Base-by-base conservation (phyloP, 169 alveolate species). In the Plasmodium relictum region DNA sequence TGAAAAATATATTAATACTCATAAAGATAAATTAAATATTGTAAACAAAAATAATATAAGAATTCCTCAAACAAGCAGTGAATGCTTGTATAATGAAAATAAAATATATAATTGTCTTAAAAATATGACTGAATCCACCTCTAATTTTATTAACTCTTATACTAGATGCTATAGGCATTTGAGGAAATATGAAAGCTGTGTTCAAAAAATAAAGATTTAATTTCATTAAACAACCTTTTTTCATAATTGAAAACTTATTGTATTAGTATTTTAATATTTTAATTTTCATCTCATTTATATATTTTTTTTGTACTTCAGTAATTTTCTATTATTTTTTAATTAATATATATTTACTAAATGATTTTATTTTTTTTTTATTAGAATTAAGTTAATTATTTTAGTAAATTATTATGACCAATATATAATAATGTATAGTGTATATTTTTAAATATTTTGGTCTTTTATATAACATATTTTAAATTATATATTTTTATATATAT, bases 71-170 rank as follows among this genome's bases (percentile, higher is more conserved):
- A 83, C 61, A n/a, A 66, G 58, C 39, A 83, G 48, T 59, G 62
- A 83, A 69, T 83, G 91, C 39, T 66, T 52, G 20, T 5, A 56
- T 44, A 63, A 68, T 83, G 91, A 83, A 83, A 41, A 68, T 45
- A 83, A 68, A 68, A 83, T 83, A 68, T 83, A 44, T 83, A 54
- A 83, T 3, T 83, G 91, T 41, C 66, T 83, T 22, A 83, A 83
- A 83, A 61, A 68, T 37, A 83, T 83, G 91, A 83, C 66, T 54
- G 73, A 68, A 58, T 83, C 91, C 22, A 83, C 91, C 6, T 44
- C 85, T 14, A 45, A 45, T 12, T 83, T 83, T 68, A 70, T 83
- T 54, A 83, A 83, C 61, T 83, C 70, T 6, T 83, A 83, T 59
- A 31, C 71, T 63, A 26, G 91, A 45, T 83, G 91, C 37, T 68